Evolutionary conservation across 23 red algal genomes (phyloP), one percentile per base, ranked within the genome.

Genomic region (Gracilaria vermiculophylla): DNA sequence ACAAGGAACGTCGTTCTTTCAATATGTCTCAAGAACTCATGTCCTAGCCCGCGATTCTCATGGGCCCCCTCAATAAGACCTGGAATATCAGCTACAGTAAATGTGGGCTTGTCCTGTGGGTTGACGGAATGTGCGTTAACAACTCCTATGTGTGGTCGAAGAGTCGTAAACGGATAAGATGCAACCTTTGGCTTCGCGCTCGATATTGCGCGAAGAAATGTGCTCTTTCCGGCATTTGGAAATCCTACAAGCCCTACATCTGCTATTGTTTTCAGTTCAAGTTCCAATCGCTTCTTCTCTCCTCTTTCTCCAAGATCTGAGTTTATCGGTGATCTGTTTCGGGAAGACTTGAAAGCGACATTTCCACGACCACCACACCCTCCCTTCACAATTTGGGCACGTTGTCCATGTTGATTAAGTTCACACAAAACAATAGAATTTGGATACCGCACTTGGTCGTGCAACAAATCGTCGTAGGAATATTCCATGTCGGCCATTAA

Each of bases 221-320:
- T 93, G 44, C 88, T 92, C 41, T 97, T 97, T 40, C 94, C 94
- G 33, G 94, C 94, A 66, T 97, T 97, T 20, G 94, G 94, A 75
- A 97, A 87, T 1, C 94, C 94, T 28, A 97, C 94, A 14, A 97
- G 85, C 13, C 94, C 94, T 36, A 97, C 94, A 80, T 97, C 94
- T 13, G 94, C 94, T 69, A 97, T 88, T 15, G 79, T 77, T 49
- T 97, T 97, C 67, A 97, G 43, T 66, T 97, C 94, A 47, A 97
- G 72, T 44, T 88, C 94, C 23, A 97, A 36, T 45, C 77, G 17
- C 60, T 64, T 61, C 36, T 19, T 40, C 33, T 91, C 36, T 34
- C 94, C 94, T 24, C 35, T 42, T n/a, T 61, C 51, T 15, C 90
- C 89, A 69, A 39, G 16, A 60, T 79, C 78, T 31, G 61, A 61